phyloP scores from a whole-genome alignment of 2,329 filamentous ascomycete genomes.

The Claviceps monticola region DNA sequence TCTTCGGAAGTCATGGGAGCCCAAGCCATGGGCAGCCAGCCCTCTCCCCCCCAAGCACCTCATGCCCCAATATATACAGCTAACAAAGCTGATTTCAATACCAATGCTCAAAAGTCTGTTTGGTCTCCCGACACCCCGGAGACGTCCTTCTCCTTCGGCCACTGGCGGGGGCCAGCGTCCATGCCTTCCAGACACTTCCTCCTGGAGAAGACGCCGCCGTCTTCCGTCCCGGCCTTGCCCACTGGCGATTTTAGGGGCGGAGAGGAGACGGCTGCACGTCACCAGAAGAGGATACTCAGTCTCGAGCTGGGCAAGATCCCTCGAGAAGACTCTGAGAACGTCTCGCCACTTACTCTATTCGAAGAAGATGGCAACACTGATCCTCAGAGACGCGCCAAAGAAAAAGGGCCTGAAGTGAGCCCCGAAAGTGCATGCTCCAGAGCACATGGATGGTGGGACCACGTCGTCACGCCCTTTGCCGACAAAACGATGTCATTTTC shows the following conservation, averaged over 20 bases:
- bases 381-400: conserved; percentile 24
- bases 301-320: conserved; percentile 15
- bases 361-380: conserved; percentile 48
- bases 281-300: conserved; percentile 19
- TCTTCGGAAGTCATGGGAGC: conserved; percentile 20
- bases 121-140: conserved; percentile 51
- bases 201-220: conserved; percentile 38
- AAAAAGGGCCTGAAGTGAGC: conserved; percentile 23
- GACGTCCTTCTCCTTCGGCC: conserved; percentile 26
- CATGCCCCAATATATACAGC: background rate
- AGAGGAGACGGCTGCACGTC: conserved; percentile 16
- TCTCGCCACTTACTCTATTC: conserved; percentile 52
- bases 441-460: conserved; percentile 65
- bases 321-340: conserved; percentile 35
- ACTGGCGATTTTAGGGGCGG: conserved; percentile 18
- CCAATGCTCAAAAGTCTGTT: conserved; percentile 25
- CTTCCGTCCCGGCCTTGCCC: conserved; percentile 49
- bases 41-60: background rate
- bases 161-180: conserved; percentile 30
- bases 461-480: conserved; percentile 56
- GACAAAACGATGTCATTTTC: conserved; percentile 31
- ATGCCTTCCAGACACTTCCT: conserved; percentile 17
- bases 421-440: conserved; percentile 39
- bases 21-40: conserved; percentile 22
- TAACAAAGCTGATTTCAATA: background rate